A percentile compares a stretch with the other conserved stretches of the same genome.
Conservation (phyloP, 805 yeast species). For the Wickerhamiella cacticola region DNA sequence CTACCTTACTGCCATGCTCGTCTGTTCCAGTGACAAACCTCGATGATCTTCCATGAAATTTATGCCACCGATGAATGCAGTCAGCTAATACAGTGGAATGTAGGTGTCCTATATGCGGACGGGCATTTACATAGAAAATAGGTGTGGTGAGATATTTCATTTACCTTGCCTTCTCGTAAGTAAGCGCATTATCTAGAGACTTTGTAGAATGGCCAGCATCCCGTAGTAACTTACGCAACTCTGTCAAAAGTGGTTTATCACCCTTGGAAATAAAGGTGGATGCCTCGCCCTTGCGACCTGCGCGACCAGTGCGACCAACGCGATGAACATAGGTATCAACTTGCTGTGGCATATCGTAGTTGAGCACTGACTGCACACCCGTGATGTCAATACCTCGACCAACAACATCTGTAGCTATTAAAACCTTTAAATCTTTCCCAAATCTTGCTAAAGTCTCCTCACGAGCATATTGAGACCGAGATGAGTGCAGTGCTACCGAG, state of each 20-base stretch:
- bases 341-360: conserved; percentile 67
- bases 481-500: conserved; percentile 69
- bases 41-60: conserved; percentile 35
- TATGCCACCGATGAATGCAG: conserved; percentile 61
- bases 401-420: conserved; percentile 91
- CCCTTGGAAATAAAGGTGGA: conserved; percentile 43
- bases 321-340: conserved; percentile 84
- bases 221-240: conserved; percentile 12
- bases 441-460: conserved; percentile 61
- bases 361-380: conserved; percentile 70
- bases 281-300: conserved; percentile 70
- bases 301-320: conserved; percentile 94
- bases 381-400: conserved; percentile 94
- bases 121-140: conserved; percentile 90
- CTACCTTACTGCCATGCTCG: conserved; percentile 92
- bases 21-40: conserved; percentile 85
- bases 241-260: conserved; percentile 16
- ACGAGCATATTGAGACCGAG: conserved; percentile 72
- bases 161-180: not conserved
- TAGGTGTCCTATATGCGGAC: conserved; percentile 88
- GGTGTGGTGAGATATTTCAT: conserved; percentile 51
- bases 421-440: conserved; percentile 42
- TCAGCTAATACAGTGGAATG: conserved; percentile 82
- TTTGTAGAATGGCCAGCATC: conserved; percentile 7
- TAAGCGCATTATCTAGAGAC: not conserved